Evolutionary conservation across 2,329 filamentous ascomycete genomes (phyloP), one percentile per base, ranked within the genome.

Genomic region (Neonectria magnoliae): DNA sequence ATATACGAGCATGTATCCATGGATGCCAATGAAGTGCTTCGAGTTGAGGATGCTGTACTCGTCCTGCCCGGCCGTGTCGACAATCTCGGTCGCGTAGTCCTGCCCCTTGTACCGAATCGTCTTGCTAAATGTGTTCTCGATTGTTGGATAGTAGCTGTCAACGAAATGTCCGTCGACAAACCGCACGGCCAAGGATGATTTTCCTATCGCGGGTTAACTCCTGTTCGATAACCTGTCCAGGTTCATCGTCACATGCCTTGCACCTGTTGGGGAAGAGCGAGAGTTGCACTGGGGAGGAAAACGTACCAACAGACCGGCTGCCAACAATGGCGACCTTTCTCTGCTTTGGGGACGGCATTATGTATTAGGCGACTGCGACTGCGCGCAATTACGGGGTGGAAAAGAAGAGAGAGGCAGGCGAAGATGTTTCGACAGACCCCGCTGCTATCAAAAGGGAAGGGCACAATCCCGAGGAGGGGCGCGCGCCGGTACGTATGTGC

Each of bases 1-100:
- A 82, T 99, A 99, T 53, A 98, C 95, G 65, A 99, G 91, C 88
- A 99, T 94, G 81, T 98, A 99, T 62, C 96, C 96, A 83, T 99
- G 96, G 71, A 98, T 98, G 68, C 96, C 96, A 79, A 99, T 98
- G 76, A 98, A 98, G 79, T 98, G 95, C 83, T 98, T 98, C 68
- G 93, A 97, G 81, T 98, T 98, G 67, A 99, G 86, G 70, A 98
- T 98, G 77, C 93, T 97, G 84, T 99, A 99, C 81, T 99, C 96
- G 84, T 99, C 96, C 91, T 97, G 94, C 65, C 96, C 96, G 57
- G 96, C 96, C 29, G 96, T 99, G 79, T 99, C 96, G 79, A 99
- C 96, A 75, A 99, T 98, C 83, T 99, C 96, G 13, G 94, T 97
- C 56, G 93, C 90, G 80, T 90, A 99, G 71, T 98, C 96, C 80